A percentile compares a stretch with the other conserved stretches of the same genome.
phyloP scores from a whole-genome alignment of 169 alveolate genomes.

The Plasmodium coatneyi region DNA sequence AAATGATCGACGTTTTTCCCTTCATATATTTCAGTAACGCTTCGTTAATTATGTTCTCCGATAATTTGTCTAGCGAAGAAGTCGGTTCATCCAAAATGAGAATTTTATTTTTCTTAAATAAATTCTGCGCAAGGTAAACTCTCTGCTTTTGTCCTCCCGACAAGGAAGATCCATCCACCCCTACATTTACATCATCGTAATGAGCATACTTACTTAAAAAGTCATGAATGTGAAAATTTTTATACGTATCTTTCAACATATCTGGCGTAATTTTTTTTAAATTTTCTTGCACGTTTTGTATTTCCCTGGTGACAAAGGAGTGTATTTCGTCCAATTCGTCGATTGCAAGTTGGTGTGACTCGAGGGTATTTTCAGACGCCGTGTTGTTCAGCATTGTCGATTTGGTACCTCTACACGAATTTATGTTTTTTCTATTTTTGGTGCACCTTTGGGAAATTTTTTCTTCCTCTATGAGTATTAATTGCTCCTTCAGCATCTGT shows the following conservation, averaged over 20 bases:
- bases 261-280: constrained; percentile 88
- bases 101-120: constrained; percentile 70
- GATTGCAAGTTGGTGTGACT: background rate
- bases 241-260: constrained; percentile 90
- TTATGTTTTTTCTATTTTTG: background rate
- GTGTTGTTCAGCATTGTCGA: background rate
- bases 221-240: constrained; percentile 87
- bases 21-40: constrained; percentile 63
- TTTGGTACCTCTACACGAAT: background rate
- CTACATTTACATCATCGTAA: constrained; percentile 88
- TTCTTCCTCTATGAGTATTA: constrained; percentile 7
- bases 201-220: constrained; percentile 89
- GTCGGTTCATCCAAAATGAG: constrained; percentile 82
- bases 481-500: constrained; percentile 46
- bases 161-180: constrained; percentile 91
- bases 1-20: constrained; percentile 45
- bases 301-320: constrained; percentile 1
- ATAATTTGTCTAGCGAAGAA: constrained; percentile 79
- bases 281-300: constrained; percentile 89
- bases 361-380: background rate
- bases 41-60: constrained; percentile 72
- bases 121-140: constrained; percentile 78
- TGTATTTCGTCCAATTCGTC: constrained; percentile 20
- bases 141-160: constrained; percentile 88
- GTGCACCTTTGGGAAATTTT: background rate